Percentiles rank a stretch among this genome's conserved stretches.
Evolutionary conservation across 2,329 filamentous ascomycete genomes (phyloP).

Genomic region (Exophiala mesophila): DNA sequence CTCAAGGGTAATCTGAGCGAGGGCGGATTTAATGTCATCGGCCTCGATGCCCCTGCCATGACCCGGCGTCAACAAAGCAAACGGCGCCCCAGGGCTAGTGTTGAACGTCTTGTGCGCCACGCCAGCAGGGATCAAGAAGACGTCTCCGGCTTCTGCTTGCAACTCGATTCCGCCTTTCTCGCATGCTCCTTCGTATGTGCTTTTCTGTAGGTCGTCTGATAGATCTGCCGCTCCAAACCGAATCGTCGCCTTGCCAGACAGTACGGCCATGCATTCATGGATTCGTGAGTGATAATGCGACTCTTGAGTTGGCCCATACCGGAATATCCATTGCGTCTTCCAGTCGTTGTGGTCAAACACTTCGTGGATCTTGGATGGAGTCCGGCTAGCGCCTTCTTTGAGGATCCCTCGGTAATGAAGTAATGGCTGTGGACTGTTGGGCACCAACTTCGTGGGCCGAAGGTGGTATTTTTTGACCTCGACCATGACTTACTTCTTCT

Average conservation of each 20-base stretch:
- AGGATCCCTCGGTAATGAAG: slow-evolving; percentile 50
- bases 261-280: slow-evolving; percentile 56
- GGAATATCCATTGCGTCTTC: slow-evolving; percentile 53
- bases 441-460: slow-evolving; percentile 43
- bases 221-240: slow-evolving; percentile 53
- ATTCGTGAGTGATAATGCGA: slow-evolving; percentile 55
- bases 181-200: slow-evolving; percentile 35
- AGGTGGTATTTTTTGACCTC: slow-evolving; percentile 35
- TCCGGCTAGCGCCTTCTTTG: slow-evolving; percentile 24
- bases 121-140: slow-evolving; percentile 56
- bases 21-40: slow-evolving; percentile 31
- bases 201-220: slow-evolving; percentile 35
- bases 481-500: too few relatives aligned
- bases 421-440: slow-evolving; percentile 50
- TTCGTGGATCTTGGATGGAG: slow-evolving; percentile 36
- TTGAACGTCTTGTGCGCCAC: slow-evolving; percentile 52
- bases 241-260: slow-evolving; percentile 50
- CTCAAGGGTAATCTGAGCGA: slow-evolving; percentile 34
- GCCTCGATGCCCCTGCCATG: slow-evolving; percentile 35
- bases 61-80: slow-evolving; percentile 44
- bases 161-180: slow-evolving; percentile 50
- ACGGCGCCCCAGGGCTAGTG: slow-evolving; percentile 35
- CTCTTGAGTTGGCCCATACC: slow-evolving; percentile 51
- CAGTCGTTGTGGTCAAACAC: slow-evolving; percentile 48
- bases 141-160: slow-evolving; percentile 48